These are phyloP conservation scores for Circinella minor DNA, from an alignment of 371 early-diverging fungal species.

Conservation along the genomic window DNA sequence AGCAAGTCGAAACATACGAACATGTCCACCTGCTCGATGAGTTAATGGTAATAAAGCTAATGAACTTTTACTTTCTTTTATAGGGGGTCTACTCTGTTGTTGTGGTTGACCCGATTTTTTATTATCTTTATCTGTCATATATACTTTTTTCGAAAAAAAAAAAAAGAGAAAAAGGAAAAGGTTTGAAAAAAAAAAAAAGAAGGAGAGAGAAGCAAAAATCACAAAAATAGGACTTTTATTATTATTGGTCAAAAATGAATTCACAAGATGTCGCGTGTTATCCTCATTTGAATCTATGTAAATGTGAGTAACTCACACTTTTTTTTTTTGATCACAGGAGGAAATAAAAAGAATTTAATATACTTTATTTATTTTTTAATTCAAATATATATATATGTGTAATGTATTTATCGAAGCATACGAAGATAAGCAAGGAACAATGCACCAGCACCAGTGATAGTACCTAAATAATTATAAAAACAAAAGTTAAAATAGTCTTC, in stretches of 20 bases:
- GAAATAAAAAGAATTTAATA: too few relatives aligned
- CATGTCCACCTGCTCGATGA: conserved; percentile 45
- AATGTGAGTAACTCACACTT: too few relatives aligned
- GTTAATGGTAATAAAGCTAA: conserved; percentile 25
- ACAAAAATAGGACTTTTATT: not conserved
- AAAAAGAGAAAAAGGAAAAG: not conserved
- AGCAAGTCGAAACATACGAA: conserved; percentile 39
- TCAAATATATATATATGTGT: too few relatives aligned
- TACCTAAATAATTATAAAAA: conserved; percentile 43
- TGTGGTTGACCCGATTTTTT: not conserved
- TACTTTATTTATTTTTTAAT: too few relatives aligned
- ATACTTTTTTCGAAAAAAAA: not conserved
- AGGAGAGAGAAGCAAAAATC: not conserved
- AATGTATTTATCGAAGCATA: conserved; percentile 57
- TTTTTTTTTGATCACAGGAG: too few relatives aligned
- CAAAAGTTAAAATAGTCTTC: too few relatives aligned
- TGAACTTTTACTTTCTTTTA: not conserved
- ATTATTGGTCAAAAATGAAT: conserved; percentile 1
- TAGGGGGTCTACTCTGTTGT: not conserved
- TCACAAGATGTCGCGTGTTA: conserved; percentile 6
- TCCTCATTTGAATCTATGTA: too few relatives aligned
- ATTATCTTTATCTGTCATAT: not conserved
- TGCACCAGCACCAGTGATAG: conserved; percentile 84
- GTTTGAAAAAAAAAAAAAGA: not conserved
- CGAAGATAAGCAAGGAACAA: conserved; percentile 72